Evolutionary conservation across 441 rosid genomes (phyloP), one percentile per base, ranked within the genome.

Genomic region (Geranium incanum): DNA sequence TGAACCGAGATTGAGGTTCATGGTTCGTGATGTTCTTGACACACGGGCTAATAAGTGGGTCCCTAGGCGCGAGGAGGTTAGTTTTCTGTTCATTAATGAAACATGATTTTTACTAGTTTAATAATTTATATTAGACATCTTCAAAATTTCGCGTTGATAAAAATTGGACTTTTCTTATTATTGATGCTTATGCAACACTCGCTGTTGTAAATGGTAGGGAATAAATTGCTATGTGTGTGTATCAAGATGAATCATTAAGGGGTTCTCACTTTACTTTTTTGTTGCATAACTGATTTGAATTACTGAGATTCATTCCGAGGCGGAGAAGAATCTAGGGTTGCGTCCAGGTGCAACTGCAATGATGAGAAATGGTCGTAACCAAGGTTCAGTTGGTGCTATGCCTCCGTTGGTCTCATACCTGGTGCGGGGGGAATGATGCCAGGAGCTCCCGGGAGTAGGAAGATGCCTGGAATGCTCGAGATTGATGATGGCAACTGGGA

Each of bases 391-490:
- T 9, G 86, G 85, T 60, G 57, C 66, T 71, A 71, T 79, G 70
- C 82, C 87, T 13, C 81, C 66, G 86, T 87, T n/a, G 86, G 82
- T 76, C 87, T 85, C 70, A 84, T 90, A 70, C 98, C 78, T 74
- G 98, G 96, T 33, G 48, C 82, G 0, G 91, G 91, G 0, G 93
- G 91, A 15, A 79, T 82, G 88, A 84, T 93, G 85, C 98, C 89
- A 45, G 88, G 89, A 72, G 89, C 89, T 97, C 98, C 97, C 1
- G 96, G 97, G 69, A 70, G 85, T n/a, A 83, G 96, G 80, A 89
- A 88, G 81, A 93, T 93, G 97, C 96, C 94, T 18, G 95, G 98
- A 67, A 86, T 86, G 90, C 96, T 92, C 19, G 98, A 89, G 64
- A 81, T 78, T 52, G 97, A 89, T 74, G 81, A 74, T 79, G 94